Conservation (phyloP, 1,284 basidiomycete species). For the Bondarzewia mesenterica region DNA sequence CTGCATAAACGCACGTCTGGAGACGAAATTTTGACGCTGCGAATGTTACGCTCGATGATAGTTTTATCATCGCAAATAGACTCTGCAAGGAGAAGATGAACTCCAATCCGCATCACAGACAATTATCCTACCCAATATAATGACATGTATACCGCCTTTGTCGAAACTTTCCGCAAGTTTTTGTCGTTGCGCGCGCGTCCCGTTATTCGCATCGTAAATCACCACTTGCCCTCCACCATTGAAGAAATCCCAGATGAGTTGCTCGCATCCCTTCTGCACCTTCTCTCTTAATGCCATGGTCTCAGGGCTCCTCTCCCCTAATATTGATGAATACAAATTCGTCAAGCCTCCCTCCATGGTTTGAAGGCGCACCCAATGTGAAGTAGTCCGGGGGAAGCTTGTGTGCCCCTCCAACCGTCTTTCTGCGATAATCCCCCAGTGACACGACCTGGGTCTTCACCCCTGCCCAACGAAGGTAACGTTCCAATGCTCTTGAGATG, state of each 20-base stretch:
- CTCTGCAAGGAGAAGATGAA: conserved; percentile 41
- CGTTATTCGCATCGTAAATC: conserved; percentile 99
- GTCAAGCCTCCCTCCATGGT: conserved; percentile 5
- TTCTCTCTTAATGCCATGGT: conserved; percentile 71
- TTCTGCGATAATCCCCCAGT: conserved; percentile 90
- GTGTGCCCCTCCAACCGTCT: conserved; percentile 82
- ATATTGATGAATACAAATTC: conserved; percentile 5
- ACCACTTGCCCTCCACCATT: conserved; percentile 87
- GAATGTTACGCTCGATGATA: conserved; percentile 90
- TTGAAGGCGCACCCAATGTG: conserved; percentile 52
- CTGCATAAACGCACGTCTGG: conserved; percentile 68
- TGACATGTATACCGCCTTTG: conserved; percentile 79
- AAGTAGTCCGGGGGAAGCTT: conserved; percentile 92
- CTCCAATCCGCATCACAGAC: conserved; percentile 1
- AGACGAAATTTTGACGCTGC: conserved; percentile 96
- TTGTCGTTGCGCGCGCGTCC: conserved; percentile 61
- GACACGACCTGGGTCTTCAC: conserved; percentile 94
- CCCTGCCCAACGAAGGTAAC: conserved; percentile 96
- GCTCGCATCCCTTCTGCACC: conserved; percentile 79
- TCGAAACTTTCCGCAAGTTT: conserved; percentile 80
- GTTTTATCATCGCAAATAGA: conserved; percentile 84
- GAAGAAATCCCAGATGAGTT: conserved; percentile 88
- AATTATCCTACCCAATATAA: conserved; percentile 71
- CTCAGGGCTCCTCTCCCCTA: conserved; percentile 68
- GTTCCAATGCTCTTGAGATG: conserved; percentile 89